Conservation (phyloP, 495 filamentous ascomycete genomes). For the Neurospora discreta region DNA sequence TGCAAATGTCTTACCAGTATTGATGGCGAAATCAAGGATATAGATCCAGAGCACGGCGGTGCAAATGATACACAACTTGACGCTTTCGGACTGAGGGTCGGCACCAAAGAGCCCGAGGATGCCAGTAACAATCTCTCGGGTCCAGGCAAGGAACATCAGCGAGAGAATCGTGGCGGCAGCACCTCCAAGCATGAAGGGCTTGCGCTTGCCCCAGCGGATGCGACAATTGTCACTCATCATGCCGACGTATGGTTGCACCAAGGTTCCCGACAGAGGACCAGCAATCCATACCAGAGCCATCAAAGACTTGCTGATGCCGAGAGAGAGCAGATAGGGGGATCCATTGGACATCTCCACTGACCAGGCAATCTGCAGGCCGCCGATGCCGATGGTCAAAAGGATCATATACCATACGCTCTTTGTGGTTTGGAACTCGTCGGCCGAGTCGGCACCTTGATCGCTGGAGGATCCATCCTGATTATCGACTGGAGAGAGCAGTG, state of each 20-base stretch:
- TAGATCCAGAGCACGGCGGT: conserved; percentile 76
- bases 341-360: conserved; percentile 82
- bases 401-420: conserved; percentile 78
- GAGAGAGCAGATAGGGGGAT: conserved; percentile 55
- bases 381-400: conserved; percentile 70
- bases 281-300: conserved; percentile 93
- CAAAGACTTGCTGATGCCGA: conserved; percentile 86
- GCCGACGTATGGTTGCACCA: conserved; percentile 91
- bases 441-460: conserved; percentile 21
- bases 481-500: conserved; percentile 39
- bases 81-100: conserved; percentile 45
- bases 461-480: conserved; percentile 31
- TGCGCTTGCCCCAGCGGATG: conserved; percentile 67
- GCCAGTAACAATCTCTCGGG: conserved; percentile 61
- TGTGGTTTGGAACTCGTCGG: conserved; percentile 41
- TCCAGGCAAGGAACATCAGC: conserved; percentile 72
- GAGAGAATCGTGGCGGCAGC: conserved; percentile 59
- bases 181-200: conserved; percentile 79
- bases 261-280: conserved; percentile 69
- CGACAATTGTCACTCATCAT: conserved; percentile 84
- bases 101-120: conserved; percentile 63
- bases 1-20: conserved; percentile 52
- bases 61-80: conserved; percentile 51
- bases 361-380: conserved; percentile 90
- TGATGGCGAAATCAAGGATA: conserved; percentile 81